phyloP scores from a whole-genome alignment of 1,139 yeast genomes.

The Taphrina communis region DNA sequence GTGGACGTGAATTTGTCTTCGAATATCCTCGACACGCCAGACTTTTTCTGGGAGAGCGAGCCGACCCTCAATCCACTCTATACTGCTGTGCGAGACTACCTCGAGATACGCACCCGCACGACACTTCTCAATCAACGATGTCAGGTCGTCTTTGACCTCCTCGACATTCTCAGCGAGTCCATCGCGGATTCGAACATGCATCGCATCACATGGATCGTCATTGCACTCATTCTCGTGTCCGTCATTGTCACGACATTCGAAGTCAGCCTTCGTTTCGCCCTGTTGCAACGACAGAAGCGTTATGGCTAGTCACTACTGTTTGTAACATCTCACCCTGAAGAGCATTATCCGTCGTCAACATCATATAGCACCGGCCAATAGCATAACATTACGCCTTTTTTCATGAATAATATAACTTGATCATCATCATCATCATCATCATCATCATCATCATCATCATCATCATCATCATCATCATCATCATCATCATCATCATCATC shows the following conservation, averaged over 20 bases:
- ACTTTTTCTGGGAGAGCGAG: conserved; percentile 93
- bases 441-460: too few species aligned
- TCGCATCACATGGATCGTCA: conserved; percentile 88
- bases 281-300: conserved; percentile 31
- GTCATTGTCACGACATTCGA: conserved; percentile 47
- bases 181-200: conserved; percentile 89
- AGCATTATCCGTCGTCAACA: not conserved
- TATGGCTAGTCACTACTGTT: not conserved
- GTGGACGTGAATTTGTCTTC: conserved; percentile 93
- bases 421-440: too few species aligned
- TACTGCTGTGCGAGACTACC: conserved; percentile 84
- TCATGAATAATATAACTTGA: not conserved
- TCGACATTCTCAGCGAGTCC: conserved; percentile 90
- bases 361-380: not conserved
- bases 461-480: too few species aligned
- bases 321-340: not conserved
- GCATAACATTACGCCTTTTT: conserved; percentile 1
- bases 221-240: conserved; percentile 77
- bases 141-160: conserved; percentile 88
- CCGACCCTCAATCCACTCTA: conserved; percentile 94
- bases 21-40: conserved; percentile 91
- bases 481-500: too few species aligned
- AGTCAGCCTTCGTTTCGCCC: conserved; percentile 40
- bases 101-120: conserved; percentile 93
- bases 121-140: conserved; percentile 92